Base-by-base conservation (phyloP, 2,329 filamentous ascomycete genomes). In the Fusarium pseudoanthophilum region DNA sequence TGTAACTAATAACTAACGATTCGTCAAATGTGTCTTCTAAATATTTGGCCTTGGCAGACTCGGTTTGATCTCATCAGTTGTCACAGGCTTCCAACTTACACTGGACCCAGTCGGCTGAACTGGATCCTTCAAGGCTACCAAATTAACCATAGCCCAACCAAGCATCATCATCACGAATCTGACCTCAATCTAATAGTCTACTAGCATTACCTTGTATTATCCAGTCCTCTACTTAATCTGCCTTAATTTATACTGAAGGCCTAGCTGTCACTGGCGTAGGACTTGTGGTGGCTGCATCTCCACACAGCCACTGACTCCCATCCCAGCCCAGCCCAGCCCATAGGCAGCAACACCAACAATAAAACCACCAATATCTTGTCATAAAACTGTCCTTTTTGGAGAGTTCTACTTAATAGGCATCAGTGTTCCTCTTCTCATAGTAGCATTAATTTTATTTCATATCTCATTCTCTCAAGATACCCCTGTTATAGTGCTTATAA, bases 241-340 rank as follows among this genome's bases (percentile, higher is more conserved):
- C 30, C n/a, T 34, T 32, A 2, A 20, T 4, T 49, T 39, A 43
- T 16, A 11, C 18, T 37, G 40, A 64, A 26, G 53, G 69, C 64
- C 69, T 64, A 55, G 18, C 42, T 64, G 40, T 64, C 30, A 64
- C 28, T 24, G 14, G 57, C 55, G 39, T 71, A 56, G 46, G 42
- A 71, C 69, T 67, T 60, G 66, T 59, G 70, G 70, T 62, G 70
- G 70, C 70, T 73, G 42, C n/a, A 45, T 21, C 36, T 26, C 32
- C 28, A 32, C 48, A 48, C 42, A 64, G 60, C 59, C 51, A 43
- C 45, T 28, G 37, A 37, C 46, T 57, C 57, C 40, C 26, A 37
- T 28, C 24, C 13, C 21, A 24, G 10, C 52, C 11, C 26, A 26
- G 4, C 36, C 15, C 18, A 49, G 52, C 53, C 42, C 32, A 56